Percentiles rank a stretch among this genome's conserved stretches.
Evolutionary conservation across 208 protist genomes (phyloP).

Genomic region (Crithidia sp.): DNA sequence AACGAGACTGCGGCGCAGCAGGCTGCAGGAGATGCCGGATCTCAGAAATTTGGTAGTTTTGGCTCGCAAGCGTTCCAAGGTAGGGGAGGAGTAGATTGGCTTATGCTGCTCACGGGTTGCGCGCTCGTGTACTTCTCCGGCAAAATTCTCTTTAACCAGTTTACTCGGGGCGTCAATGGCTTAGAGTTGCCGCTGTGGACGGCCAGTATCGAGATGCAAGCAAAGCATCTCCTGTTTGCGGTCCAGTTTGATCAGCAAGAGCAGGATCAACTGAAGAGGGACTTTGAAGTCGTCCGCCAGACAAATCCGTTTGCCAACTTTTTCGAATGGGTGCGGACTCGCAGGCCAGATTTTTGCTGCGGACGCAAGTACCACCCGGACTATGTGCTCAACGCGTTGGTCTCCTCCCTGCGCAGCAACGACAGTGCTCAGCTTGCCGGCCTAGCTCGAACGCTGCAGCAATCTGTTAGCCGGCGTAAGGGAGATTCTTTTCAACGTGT

Average conservation of each 20-base stretch:
- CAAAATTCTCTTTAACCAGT: conserved; percentile 60
- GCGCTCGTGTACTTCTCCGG: conserved; percentile 60
- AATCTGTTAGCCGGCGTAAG: conserved; percentile 28
- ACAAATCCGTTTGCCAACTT: conserved; percentile 62
- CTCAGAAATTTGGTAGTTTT: conserved; percentile 4
- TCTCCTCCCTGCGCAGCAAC: conserved; percentile 40
- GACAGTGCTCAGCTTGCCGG: conserved; percentile 38
- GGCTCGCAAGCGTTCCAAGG: conserved; percentile 8
- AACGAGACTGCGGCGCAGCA: conserved; percentile 34
- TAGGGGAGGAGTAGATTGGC: conserved; percentile 47
- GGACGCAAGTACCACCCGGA: conserved; percentile 50
- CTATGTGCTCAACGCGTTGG: conserved; percentile 39
- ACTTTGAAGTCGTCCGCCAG: conserved; percentile 52
- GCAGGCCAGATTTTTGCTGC: conserved; percentile 60
- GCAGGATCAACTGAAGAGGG: conserved; percentile 53
- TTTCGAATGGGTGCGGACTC: conserved; percentile 60
- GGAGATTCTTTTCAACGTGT: conserved; percentile 45
- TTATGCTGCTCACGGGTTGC: conserved; percentile 67
- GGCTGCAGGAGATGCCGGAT: conserved; percentile 23
- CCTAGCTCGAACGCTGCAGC: conserved; percentile 52
- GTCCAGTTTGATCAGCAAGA: conserved; percentile 61
- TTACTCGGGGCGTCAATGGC: conserved; percentile 40
- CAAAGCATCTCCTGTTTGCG: conserved; percentile 69
- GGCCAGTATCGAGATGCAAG: conserved; percentile 58
- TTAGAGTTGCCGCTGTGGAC: conserved; percentile 69